Base-by-base conservation (phyloP, 257 asterid species). In the Linderniella brevidens region DNA sequence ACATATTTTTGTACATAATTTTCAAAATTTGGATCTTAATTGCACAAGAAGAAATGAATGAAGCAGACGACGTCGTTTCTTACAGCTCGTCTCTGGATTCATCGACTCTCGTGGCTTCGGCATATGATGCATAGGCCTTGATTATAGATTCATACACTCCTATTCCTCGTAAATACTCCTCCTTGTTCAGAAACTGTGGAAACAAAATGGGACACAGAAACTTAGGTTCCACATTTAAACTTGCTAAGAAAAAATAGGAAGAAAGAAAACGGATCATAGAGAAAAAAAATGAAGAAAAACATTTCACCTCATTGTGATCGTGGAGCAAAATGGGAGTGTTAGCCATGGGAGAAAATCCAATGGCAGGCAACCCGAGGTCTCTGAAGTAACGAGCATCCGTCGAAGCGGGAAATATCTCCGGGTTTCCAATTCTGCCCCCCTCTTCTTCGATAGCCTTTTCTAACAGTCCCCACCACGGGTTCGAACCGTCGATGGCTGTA, bases 311-410 rank as follows among this genome's bases (percentile, higher is more conserved):
- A 41, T 88, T 77, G 74, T 88, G 98, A 64, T 84, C 94, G 35
- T 88, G 98, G 58, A 88, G 98, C 47, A 84, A 78, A 72, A 84
- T 72, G 51, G 96, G 94, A 52, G 98, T 88, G 70, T 85, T 88
- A 13, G 87, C 79, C 98, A 88, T 84, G 10, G 98, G 98, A 62
- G 98, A 88, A 63, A 88, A 88, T 61, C 96, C 98, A 58, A 88
- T 72, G 19, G 96, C 96, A 5, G 87, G 94, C 61, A 84, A 59
- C 57, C 94, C 96, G 4, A 10, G 63, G 39, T 64, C 54, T 71
- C 96, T 75, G 70, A 88, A 80, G 64, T 78, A 76, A 44, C 88
- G 85, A 54, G 98, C 82, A 69, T 88, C 98, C 17, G 96, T 88
- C 7, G 96, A 68, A 39, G 94, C 94, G 52, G 96, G 96, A 62